These are phyloP conservation scores for Aquilaria yunnanensis DNA, from an alignment of 345 rosid species.

Conservation along the genomic window DNA sequence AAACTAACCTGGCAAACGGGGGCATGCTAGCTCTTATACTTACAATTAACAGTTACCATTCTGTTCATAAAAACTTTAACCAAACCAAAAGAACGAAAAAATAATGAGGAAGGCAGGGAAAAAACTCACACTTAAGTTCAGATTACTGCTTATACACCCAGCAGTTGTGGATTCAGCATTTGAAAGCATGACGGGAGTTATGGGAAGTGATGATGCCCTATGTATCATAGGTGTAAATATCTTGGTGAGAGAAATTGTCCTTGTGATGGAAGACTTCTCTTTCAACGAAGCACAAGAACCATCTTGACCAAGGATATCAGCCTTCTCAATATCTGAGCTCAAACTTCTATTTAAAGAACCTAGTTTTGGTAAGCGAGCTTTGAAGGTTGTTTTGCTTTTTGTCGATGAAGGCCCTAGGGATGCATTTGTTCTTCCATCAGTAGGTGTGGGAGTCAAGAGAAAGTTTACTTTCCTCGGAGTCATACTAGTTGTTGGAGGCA, in stretches of 20 bases:
- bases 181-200: slow-evolving; percentile 34
- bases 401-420: slow-evolving; percentile 45
- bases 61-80: background rate
- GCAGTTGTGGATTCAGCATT: slow-evolving; percentile 38
- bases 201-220: slow-evolving; percentile 81
- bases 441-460: slow-evolving; percentile 46
- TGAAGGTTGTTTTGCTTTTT: slow-evolving; percentile 52
- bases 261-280: slow-evolving; percentile 65
- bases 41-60: background rate
- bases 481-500: slow-evolving; percentile 72
- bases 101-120: background rate
- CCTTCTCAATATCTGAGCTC: slow-evolving; percentile 49
- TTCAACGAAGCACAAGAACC: slow-evolving; percentile 26
- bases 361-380: slow-evolving; percentile 51
- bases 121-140: slow-evolving; percentile 51
- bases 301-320: slow-evolving; percentile 29
- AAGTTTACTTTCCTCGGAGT: slow-evolving; percentile 87
- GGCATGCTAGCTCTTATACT: background rate
- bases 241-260: slow-evolving; percentile 77
- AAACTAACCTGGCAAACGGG: slow-evolving; percentile 7
- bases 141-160: slow-evolving; percentile 35
- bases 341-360: slow-evolving; percentile 53
- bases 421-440: slow-evolving; percentile 27
- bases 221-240: slow-evolving; percentile 76
- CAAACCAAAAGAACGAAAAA: background rate